Conservation (phyloP, 2,329 filamentous ascomycete species). For the Paraconiothyrium sp. region DNA sequence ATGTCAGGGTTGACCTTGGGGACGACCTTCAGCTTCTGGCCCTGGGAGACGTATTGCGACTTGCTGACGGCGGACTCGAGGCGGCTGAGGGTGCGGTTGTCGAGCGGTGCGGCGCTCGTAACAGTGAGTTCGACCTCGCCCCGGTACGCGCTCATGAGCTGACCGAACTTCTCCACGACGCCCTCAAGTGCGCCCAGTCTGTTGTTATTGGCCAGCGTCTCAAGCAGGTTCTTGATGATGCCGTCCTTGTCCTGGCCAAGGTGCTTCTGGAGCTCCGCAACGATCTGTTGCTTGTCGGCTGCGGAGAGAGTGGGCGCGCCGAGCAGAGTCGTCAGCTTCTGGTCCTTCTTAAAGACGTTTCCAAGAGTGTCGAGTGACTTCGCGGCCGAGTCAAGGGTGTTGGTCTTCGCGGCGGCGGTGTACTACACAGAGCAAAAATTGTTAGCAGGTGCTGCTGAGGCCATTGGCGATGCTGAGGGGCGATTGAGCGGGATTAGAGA, state of each 20-base stretch:
- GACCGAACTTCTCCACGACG: conserved; percentile 85
- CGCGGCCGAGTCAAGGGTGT: conserved; percentile 83
- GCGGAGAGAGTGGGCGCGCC: conserved; percentile 79
- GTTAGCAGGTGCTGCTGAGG: conserved; percentile 37
- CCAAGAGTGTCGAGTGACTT: conserved; percentile 78
- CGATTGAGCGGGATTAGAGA: not conserved
- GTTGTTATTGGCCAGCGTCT: conserved; percentile 95
- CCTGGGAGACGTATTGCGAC: conserved; percentile 85
- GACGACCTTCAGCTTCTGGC: conserved; percentile 98
- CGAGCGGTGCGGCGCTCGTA: conserved; percentile 89
- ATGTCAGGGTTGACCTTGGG: conserved; percentile 96
- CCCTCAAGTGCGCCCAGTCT: conserved; percentile 82
- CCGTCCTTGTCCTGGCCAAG: conserved; percentile 74
- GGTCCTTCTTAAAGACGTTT: conserved; percentile 79
- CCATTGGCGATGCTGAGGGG: conserved; percentile 14
- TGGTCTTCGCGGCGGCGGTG: conserved; percentile 91
- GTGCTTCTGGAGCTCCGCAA: conserved; percentile 88
- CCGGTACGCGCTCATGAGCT: conserved; percentile 86
- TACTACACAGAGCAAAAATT: conserved; percentile 68
- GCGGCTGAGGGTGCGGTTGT: conserved; percentile 83
- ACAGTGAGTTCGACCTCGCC: conserved; percentile 95
- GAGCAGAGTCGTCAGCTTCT: conserved; percentile 81
- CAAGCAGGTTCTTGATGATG: conserved; percentile 93
- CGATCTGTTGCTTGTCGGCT: conserved; percentile 84
- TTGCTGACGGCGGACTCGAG: conserved; percentile 90